Evolutionary conservation across 768 basidiomycete species (phyloP).

Genomic region (Suillus tomentosus): DNA sequence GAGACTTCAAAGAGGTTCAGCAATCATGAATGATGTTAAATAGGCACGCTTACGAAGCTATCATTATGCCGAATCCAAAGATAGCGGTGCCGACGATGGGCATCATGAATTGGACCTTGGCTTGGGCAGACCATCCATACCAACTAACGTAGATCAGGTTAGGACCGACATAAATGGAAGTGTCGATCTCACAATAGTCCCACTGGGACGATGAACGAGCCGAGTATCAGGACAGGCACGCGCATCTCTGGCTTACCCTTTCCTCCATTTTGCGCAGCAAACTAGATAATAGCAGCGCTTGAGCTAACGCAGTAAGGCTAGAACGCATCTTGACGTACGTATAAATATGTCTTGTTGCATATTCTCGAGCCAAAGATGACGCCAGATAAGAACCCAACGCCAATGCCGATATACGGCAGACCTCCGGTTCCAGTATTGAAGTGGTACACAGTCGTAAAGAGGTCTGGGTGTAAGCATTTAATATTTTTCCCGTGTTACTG

Average conservation of each 20-base stretch:
- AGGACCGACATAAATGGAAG: neutral
- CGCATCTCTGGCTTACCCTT: constrained; percentile 76
- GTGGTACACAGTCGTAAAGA: neutral
- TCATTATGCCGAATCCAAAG: constrained; percentile 66
- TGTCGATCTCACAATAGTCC: constrained; percentile 58
- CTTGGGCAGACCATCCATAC: constrained; percentile 84
- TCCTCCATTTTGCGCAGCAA: constrained; percentile 58
- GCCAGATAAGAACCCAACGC: neutral
- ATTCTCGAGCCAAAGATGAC: neutral
- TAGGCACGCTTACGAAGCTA: constrained; percentile 47
- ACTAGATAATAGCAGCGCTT: constrained; percentile 29
- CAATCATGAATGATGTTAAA: constrained; percentile 3
- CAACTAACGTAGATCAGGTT: constrained; percentile 44
- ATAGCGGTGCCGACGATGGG: constrained; percentile 65
- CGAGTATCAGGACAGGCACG: constrained; percentile 34
- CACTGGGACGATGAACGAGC: constrained; percentile 67
- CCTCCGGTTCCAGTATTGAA: neutral
- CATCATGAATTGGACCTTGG: constrained; percentile 71
- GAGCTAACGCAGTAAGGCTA: neutral
- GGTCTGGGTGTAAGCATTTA: neutral
- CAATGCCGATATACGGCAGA: neutral
- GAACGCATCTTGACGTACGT: neutral
- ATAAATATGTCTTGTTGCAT: neutral
- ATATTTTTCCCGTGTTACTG: constrained; percentile 10
- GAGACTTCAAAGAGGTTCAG: constrained; percentile 37